Evolutionary conservation across 108 stramenopile species (phyloP).

Genomic region (Cyclotella atomus): DNA sequence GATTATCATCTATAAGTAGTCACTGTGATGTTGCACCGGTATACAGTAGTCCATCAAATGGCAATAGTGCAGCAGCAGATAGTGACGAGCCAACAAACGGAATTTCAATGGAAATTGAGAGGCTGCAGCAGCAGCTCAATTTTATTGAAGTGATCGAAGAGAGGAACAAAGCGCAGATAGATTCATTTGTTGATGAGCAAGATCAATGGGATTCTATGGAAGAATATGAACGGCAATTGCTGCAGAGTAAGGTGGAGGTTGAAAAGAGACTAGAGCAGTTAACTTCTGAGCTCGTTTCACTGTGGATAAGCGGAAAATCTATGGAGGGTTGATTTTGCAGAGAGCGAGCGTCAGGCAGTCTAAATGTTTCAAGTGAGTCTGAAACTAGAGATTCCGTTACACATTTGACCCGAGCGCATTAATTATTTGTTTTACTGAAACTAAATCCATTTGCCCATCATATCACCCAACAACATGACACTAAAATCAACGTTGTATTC

Average conservation of each 20-base stretch:
- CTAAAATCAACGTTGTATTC: too few relatives aligned
- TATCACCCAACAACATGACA: too few relatives aligned
- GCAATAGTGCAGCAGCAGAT: too few relatives aligned
- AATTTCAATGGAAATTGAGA: background rate
- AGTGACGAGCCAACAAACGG: background rate
- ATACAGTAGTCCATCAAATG: too few relatives aligned
- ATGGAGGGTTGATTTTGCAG: conserved; percentile 48
- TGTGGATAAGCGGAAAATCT: conserved; percentile 44
- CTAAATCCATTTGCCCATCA: too few relatives aligned
- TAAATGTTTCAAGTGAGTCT: too few relatives aligned
- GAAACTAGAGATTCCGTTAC: too few relatives aligned
- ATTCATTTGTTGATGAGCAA: conserved; percentile 57
- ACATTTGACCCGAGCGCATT: too few relatives aligned
- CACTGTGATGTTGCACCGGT: too few relatives aligned
- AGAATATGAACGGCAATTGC: conserved; percentile 36
- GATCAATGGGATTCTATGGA: conserved; percentile 68
- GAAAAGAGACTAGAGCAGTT: conserved; percentile 26
- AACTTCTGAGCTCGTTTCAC: conserved; percentile 29
- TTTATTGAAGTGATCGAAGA: conserved; percentile 4
- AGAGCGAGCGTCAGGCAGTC: too few relatives aligned
- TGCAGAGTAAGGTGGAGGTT: conserved; percentile 36
- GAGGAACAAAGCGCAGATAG: conserved; percentile 46
- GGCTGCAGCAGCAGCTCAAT: background rate
- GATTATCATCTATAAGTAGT: too few relatives aligned
- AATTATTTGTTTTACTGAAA: too few relatives aligned